Base-by-base conservation (phyloP, 2,329 filamentous ascomycete genomes). In the Ilyonectria mors-panacis region DNA sequence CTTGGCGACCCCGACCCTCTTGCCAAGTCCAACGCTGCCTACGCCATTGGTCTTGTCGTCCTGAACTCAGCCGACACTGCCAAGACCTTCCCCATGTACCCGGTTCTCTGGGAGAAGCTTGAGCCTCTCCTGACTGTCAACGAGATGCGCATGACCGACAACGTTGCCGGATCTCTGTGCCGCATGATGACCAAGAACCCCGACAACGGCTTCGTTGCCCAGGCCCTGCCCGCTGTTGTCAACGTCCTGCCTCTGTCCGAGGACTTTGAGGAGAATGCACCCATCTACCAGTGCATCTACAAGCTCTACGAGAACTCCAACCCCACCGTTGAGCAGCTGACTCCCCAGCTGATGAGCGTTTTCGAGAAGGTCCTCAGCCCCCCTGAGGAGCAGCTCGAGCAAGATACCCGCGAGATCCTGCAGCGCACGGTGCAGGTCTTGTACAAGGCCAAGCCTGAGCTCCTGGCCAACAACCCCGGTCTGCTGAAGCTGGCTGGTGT, bases 211-310 rank as follows among this genome's bases (percentile, higher is more conserved):
- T 94, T 95, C 19, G 87, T 97, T 59, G 83, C 87, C 44, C 91
- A 97, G 67, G 93, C 97, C 21, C 88, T 99, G 1, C 95, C 95
- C 28, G 90, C 90, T 1, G 84, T 98, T 30, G 88, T 97, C 63
- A 88, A 89, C 68, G 88, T 95, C 30, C 88, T 98, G 42, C 96
- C 96, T 10, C 86, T 98, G 69, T 93, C 93, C 81, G 95, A 97
- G 79, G 96, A 98, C 81, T 98, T 89, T 76, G 94, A 98, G 82
- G 96, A 98, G 88, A 98, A 99, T 83, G 93, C 94, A 76, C 94
- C 96, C 9, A 91, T 98, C 67, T 99, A 92, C 84, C 89, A 92
- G 80, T 97, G 95, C 89, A 92, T 99, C 76, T 92, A 93, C 81
- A 91, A 93, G 81, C 88, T 98, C 71, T 98, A 94, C 80, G 88